phyloP scores from a whole-genome alignment of 2,329 filamentous ascomycete species.

The Fusarium transvaalense region DNA sequence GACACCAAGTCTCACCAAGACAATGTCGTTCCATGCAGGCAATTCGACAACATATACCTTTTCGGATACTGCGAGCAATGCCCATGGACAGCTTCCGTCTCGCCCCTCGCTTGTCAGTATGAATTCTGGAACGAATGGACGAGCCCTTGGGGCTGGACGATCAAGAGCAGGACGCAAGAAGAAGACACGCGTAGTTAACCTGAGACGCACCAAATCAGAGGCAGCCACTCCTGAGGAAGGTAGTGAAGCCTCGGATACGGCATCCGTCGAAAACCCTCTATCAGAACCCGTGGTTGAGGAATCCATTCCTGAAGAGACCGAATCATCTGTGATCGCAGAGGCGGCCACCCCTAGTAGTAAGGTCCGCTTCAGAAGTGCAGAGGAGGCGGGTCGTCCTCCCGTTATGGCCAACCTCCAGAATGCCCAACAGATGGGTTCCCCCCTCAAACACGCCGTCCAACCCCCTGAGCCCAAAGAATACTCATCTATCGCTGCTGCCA shows the following conservation, averaged over 20 bases:
- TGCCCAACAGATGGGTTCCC: slow-evolving; percentile 44
- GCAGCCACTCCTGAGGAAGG: slow-evolving; percentile 65
- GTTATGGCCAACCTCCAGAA: slow-evolving; percentile 46
- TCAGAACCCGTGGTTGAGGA: slow-evolving; percentile 71
- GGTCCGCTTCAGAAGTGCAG: slow-evolving; percentile 56
- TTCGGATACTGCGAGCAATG: slow-evolving; percentile 75
- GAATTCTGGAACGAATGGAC: slow-evolving; percentile 70
- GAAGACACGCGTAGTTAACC: slow-evolving; percentile 86
- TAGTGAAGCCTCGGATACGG: slow-evolving; percentile 64
- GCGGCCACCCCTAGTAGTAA: slow-evolving; percentile 54
- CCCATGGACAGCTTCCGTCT: slow-evolving; percentile 72
- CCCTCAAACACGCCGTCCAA: slow-evolving; percentile 39
- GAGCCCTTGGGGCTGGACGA: slow-evolving; percentile 74
- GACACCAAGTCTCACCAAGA: slow-evolving; percentile 69
- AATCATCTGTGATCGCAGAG: slow-evolving; percentile 55
- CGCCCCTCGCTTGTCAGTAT: slow-evolving; percentile 75
- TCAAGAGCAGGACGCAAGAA: slow-evolving; percentile 77
- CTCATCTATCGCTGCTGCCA: slow-evolving; percentile 40
- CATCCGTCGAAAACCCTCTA: slow-evolving; percentile 68
- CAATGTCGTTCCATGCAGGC: slow-evolving; percentile 72
- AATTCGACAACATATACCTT: slow-evolving; percentile 77
- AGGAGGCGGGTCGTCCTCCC: slow-evolving; percentile 40
- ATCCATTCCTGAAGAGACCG: slow-evolving; percentile 70
- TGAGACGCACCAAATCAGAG: slow-evolving; percentile 73
- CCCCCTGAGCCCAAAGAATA: slow-evolving; percentile 30